Conservation (phyloP, 129 eudicot species). For the Saposhnikovia divaricata region DNA sequence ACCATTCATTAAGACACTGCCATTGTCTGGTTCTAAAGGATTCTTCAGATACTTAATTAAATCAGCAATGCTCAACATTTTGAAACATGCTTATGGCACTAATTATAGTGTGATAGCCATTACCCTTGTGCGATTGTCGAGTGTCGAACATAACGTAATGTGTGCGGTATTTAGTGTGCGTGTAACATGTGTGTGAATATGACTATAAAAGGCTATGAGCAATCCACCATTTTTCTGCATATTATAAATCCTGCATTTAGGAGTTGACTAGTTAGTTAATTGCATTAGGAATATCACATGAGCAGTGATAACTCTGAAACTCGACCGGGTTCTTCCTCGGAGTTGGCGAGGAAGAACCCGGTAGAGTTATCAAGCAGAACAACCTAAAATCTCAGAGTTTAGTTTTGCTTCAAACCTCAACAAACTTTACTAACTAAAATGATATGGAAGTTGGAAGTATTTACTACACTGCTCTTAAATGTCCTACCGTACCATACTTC, state of each 20-base stretch:
- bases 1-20: neutral
- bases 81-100: too few relatives aligned
- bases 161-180: neutral
- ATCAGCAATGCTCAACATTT: neutral
- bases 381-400: neutral
- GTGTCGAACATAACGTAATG: too few relatives aligned
- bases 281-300: neutral
- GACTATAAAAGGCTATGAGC: neutral
- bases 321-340: too few relatives aligned
- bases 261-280: neutral
- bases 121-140: too few relatives aligned
- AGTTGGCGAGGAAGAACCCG: too few relatives aligned
- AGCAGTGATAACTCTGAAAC: too few relatives aligned
- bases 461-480: conserved; percentile 17
- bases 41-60: neutral
- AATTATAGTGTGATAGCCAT: too few relatives aligned
- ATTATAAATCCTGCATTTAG: neutral
- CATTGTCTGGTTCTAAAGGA: neutral
- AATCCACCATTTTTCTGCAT: neutral
- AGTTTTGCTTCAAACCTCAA: neutral
- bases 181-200: neutral
- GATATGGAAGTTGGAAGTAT: conserved; percentile 4
- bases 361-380: too few relatives aligned
- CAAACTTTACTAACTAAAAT: neutral
- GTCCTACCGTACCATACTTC: conserved; percentile 1